Evolutionary conservation across 768 basidiomycete genomes (phyloP).

Genomic region (Coprinopsis strossmayeri): DNA sequence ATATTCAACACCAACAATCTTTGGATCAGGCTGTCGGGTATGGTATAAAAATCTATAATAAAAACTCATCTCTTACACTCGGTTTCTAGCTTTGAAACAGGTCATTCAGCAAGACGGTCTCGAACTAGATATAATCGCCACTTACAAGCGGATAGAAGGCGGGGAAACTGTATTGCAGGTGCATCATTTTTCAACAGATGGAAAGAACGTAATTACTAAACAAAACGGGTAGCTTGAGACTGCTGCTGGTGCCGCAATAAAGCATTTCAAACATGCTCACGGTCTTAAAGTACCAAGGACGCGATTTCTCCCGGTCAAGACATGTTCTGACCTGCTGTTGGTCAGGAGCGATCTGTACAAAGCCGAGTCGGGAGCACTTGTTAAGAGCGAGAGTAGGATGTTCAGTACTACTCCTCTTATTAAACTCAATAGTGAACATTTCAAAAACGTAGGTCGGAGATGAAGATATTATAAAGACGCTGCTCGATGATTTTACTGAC

Average conservation of each 20-base stretch:
- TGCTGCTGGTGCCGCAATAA: slow-evolving; percentile 57
- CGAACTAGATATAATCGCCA: slow-evolving; percentile 93
- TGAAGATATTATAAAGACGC: no score
- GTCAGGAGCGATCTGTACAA: neutral
- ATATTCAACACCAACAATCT: slow-evolving; percentile 85
- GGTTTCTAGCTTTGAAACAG: slow-evolving; percentile 67
- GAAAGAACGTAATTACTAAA: neutral
- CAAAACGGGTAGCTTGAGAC: neutral
- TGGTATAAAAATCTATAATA: no score
- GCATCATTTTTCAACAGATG: neutral
- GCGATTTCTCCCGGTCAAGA: slow-evolving; percentile 88
- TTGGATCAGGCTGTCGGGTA: slow-evolving; percentile 73
- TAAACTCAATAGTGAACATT: neutral
- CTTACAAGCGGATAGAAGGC: slow-evolving; percentile 80
- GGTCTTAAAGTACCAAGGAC: slow-evolving; percentile 91
- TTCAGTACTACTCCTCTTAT: neutral
- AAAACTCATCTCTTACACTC: no score
- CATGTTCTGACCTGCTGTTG: slow-evolving; percentile 64
- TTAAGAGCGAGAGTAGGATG: neutral
- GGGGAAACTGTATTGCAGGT: slow-evolving; percentile 79
- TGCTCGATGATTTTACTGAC: no score
- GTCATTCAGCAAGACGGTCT: slow-evolving; percentile 81
- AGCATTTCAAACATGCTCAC: slow-evolving; percentile 86
- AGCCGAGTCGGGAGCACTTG: neutral
- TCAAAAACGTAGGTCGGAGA: neutral